Percentiles rank a stretch among this genome's conserved stretches.
phyloP scores from a whole-genome alignment of 2,329 filamentous ascomycete species.

The Aureobasidium mangrovei region DNA sequence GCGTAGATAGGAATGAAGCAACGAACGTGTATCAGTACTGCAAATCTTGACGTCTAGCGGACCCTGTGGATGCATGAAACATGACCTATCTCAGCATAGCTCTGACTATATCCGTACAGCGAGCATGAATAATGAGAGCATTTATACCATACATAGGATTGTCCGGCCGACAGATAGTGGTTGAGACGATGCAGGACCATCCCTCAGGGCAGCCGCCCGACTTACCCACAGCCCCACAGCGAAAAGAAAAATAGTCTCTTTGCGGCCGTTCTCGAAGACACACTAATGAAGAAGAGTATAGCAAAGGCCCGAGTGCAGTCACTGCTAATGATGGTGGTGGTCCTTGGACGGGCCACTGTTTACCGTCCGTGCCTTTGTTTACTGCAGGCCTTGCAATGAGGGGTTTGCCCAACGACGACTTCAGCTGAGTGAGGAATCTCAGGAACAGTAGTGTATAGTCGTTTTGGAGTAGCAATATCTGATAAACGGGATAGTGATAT shows the following conservation, averaged over 20 bases:
- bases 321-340: constrained; percentile 10
- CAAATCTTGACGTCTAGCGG: too few species aligned
- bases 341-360: constrained; percentile 5
- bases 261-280: background rate
- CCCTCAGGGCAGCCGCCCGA: background rate
- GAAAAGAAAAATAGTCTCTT: constrained; percentile 4
- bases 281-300: background rate
- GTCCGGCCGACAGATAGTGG: constrained; percentile 1
- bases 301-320: background rate
- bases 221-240: constrained; percentile 1
- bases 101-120: background rate
- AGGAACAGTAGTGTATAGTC: background rate
- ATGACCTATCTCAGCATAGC: too few species aligned
- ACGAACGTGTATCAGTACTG: background rate
- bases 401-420: constrained; percentile 3
- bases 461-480: background rate
- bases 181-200: constrained; percentile 1
- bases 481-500: background rate
- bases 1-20: constrained; percentile 10
- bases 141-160: background rate
- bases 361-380: constrained; percentile 8
- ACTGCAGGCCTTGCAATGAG: background rate
- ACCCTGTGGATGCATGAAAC: too few species aligned
- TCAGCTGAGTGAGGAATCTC: background rate
- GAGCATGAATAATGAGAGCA: too few species aligned